phyloP scores from a whole-genome alignment of 805 yeast genomes.

The Brettanomyces anomalus region DNA sequence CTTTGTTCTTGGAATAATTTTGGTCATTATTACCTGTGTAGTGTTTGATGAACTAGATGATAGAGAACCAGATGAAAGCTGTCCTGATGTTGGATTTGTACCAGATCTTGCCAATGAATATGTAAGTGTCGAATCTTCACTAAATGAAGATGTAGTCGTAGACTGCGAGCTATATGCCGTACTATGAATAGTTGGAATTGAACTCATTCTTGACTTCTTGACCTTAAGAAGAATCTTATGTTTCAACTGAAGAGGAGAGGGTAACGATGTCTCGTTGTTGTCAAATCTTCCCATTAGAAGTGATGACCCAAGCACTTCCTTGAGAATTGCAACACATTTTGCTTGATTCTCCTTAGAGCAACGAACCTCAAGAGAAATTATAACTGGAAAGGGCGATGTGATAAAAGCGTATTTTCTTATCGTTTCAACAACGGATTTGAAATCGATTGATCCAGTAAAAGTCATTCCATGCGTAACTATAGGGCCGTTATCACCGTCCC shows the following conservation, averaged over 20 bases:
- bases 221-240: conserved; percentile 72
- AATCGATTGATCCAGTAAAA: conserved; percentile 64
- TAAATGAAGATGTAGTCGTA: conserved; percentile 20
- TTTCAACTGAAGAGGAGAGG: conserved; percentile 66
- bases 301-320: conserved; percentile 49
- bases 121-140: conserved; percentile 5
- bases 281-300: conserved; percentile 32
- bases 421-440: conserved; percentile 60
- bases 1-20: conserved; percentile 13
- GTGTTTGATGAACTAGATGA: conserved; percentile 4
- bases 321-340: conserved; percentile 44
- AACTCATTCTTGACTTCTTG: conserved; percentile 36
- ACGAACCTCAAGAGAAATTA: conserved; percentile 77
- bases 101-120: not conserved
- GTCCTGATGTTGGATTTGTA: not conserved
- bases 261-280: conserved; percentile 31
- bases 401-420: conserved; percentile 82
- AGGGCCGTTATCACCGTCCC: conserved; percentile 78
- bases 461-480: conserved; percentile 86
- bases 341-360: conserved; percentile 64
- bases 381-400: conserved; percentile 78
- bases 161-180: conserved; percentile 17
- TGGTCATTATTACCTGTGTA: conserved; percentile 10
- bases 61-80: not conserved
- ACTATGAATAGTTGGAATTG: conserved; percentile 11